Evolutionary conservation across 2,329 filamentous ascomycete genomes (phyloP), one percentile per base, ranked within the genome.

Genomic region (Cryphonectria radicalis): DNA sequence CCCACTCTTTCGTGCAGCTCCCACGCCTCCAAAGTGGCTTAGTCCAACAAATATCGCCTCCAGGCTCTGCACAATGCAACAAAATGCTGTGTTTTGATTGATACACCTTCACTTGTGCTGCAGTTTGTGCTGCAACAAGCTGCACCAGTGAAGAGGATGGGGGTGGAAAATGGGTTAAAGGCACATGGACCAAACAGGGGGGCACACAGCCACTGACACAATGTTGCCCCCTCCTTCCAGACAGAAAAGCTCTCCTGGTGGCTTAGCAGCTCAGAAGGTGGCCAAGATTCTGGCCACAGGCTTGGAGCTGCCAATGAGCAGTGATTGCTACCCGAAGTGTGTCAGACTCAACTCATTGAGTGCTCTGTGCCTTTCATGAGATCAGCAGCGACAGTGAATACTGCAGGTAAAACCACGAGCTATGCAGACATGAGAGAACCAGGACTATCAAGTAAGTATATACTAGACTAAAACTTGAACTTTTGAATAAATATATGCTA

Each of bases 231-330:
- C 43, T 35, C 25, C 43, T 50, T 28, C 25, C 43, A 14, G 32
- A 32, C 25, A 53, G 19, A 65, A 50, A 2, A 32, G 19, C 28
- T 53, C 42, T 53, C 63, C 40, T 65, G 42, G 42, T 50, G 42
- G 42, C 63, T 46, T 43, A 25, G 63, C 63, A 17, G 59, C 25
- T 5, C 62, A 43, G 40, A 32, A 28, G 37, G 42, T 14, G 62
- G 62, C 62, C 62, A 46, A 22, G 32, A 64, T 42, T 46, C 40
- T 17, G 62, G 40, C 62, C 62, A 64, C 62, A 40, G 37, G 5
- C 37, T 64, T 40, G 17, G 3, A 46, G 8, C 1, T 17, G 35
- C 60, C 32, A 63, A 63, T 63, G 22, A 63, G 60, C n/a, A 7
- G 17, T 37, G 22, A 22, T 13, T 22, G 17, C 32, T 37, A 22